A percentile compares a stretch with the other conserved stretches of the same genome.
Conservation (phyloP, 495 filamentous ascomycete species). For the Patellaria atrata region DNA sequence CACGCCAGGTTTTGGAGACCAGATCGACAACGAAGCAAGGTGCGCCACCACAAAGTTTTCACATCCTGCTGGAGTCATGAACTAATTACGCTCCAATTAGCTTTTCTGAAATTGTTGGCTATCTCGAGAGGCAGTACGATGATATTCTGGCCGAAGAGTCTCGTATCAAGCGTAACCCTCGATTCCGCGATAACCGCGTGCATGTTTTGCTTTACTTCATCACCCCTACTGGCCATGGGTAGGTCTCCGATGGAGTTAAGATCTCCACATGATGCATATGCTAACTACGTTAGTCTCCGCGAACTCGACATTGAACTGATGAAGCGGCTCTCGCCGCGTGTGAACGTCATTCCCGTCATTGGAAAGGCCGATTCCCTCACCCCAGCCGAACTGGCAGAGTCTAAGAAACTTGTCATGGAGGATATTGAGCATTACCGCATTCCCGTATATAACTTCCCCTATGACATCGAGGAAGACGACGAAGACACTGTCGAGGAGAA, state of each 20-base stretch:
- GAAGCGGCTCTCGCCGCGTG: constrained; percentile 95
- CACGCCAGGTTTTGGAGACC: constrained; percentile 95
- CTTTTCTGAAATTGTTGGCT: constrained; percentile 93
- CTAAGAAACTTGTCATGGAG: constrained; percentile 99
- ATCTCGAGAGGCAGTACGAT: constrained; percentile 97
- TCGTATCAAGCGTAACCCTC: constrained; percentile 99
- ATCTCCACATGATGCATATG: constrained; percentile 21
- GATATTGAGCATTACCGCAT: constrained; percentile 99
- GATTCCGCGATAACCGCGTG: constrained; percentile 97
- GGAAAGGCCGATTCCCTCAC: constrained; percentile 97
- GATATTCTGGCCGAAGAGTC: constrained; percentile 98
- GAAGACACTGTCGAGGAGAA: constrained; percentile 99
- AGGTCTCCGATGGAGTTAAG: constrained; percentile 18
- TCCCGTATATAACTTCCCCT: constrained; percentile 99
- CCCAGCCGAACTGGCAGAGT: constrained; percentile 90
- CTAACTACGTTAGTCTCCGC: constrained; percentile 52
- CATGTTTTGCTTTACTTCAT: constrained; percentile 98
- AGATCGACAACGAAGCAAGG: constrained; percentile 99
- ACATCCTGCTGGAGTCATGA: background rate
- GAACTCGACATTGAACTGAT: constrained; percentile 98
- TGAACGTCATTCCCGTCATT: constrained; percentile 98
- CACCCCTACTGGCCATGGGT: constrained; percentile 94
- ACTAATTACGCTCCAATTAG: constrained; percentile 33
- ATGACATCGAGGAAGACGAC: constrained; percentile 98
- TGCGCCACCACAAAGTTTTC: constrained; percentile 29